These are phyloP conservation scores for Dentipellis fragilis DNA, from an alignment of 768 basidiomycete genomes.

Conservation along the genomic window DNA sequence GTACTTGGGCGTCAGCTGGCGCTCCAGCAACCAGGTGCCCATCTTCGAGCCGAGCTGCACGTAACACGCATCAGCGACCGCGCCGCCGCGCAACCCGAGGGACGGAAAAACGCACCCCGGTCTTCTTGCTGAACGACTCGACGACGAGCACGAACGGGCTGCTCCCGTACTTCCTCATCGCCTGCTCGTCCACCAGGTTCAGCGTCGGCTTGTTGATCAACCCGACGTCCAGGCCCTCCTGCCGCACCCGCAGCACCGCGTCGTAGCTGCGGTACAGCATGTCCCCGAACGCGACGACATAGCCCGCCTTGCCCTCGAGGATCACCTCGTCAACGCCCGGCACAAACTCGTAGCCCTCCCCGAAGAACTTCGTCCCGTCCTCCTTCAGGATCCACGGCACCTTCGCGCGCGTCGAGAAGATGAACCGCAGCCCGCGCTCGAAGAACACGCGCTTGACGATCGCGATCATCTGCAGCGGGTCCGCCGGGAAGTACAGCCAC, in stretches of 20 bases:
- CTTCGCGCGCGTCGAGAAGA: conserved; percentile 86
- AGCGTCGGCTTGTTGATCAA: conserved; percentile 80
- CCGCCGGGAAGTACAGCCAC: conserved; percentile 83
- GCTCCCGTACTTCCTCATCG: conserved; percentile 58
- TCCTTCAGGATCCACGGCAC: conserved; percentile 79
- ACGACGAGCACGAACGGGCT: conserved; percentile 77
- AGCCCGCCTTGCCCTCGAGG: conserved; percentile 66
- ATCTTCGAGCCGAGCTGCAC: conserved; percentile 64
- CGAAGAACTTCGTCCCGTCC: conserved; percentile 62
- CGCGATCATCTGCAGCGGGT: conserved; percentile 71
- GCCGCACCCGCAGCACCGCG: conserved; percentile 64
- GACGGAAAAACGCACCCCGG: conserved; percentile 38
- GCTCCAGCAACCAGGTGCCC: conserved; percentile 82
- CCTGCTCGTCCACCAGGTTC: conserved; percentile 76
- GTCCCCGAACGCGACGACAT: conserved; percentile 80
- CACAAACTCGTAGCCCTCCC: conserved; percentile 62
- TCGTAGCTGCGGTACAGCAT: conserved; percentile 81
- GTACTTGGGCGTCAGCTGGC: conserved; percentile 69
- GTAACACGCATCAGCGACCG: background rate
- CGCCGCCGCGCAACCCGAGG: no score
- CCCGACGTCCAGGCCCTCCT: conserved; percentile 71
- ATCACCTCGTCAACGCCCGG: conserved; percentile 84
- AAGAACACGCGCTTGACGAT: conserved; percentile 75
- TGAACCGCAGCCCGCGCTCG: conserved; percentile 70
- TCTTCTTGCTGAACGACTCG: conserved; percentile 84